Evolutionary conservation across 1,139 yeast species (phyloP).

Genomic region (Sugiyamaella neomexicana): DNA sequence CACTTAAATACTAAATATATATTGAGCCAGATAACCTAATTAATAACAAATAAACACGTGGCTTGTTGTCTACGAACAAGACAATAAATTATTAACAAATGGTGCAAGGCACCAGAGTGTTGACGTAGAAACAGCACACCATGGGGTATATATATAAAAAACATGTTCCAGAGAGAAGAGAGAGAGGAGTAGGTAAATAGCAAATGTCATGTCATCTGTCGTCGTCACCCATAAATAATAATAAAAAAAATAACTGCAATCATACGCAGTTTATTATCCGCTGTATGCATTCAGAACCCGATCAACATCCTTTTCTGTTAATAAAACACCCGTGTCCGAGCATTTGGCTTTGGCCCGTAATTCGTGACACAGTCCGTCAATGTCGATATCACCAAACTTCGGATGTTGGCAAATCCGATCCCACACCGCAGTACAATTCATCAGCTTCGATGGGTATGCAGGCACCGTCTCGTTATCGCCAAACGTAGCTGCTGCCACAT

Average conservation of each 20-base stretch:
- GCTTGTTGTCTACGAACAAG: neutral
- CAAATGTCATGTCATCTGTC: conserved; percentile 13
- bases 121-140: neutral
- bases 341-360: conserved; percentile 93
- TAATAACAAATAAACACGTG: neutral
- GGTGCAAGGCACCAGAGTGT: neutral
- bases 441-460: conserved; percentile 41
- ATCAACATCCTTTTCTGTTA: conserved; percentile 77
- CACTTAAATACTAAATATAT: too few species aligned
- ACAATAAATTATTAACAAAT: neutral
- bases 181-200: neutral
- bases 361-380: conserved; percentile 88
- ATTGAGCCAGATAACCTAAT: conserved; percentile 9
- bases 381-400: conserved; percentile 85
- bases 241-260: neutral
- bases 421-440: conserved; percentile 92
- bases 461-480: conserved; percentile 39
- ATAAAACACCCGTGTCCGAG: conserved; percentile 86
- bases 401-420: conserved; percentile 95
- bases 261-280: neutral
- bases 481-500: conserved; percentile 22
- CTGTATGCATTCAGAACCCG: conserved; percentile 48
- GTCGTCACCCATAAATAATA: conserved; percentile 14
- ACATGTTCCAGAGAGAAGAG: neutral
- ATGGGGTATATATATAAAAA: conserved; percentile 3